Evolutionary conservation across 73 alveolate genomes (phyloP), one percentile per base, ranked within the genome.

Genomic region (Blepharisma stoltei): DNA sequence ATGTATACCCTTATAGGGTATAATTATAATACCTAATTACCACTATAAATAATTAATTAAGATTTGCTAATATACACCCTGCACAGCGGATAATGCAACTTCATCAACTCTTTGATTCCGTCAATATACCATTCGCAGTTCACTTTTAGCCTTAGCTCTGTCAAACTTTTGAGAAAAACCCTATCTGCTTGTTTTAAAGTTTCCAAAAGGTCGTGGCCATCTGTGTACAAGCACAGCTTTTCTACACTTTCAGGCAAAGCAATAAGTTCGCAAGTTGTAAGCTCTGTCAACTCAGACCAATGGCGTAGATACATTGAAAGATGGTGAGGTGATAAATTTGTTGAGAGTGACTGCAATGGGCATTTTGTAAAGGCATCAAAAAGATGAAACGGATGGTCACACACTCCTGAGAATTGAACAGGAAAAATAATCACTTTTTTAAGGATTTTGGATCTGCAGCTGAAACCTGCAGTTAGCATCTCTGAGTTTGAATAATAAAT

Each of bases 171-270:
- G 41, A 32, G 41, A 3, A 32, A 32, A 32, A 32, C 41, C 41
- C 3, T 32, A 32, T 32, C 41, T 32, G 41, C 41, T 32, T 32
- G 41, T 3, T 32, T 32, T 32, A 32, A 32, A 32, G 41, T 3
- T 32, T 32, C 41, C 41, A 32, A 32, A 32, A 32, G 41, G 3
- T 32, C 41, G 41, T 32, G 41, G 41, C 41, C 41, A 32, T 32
- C 93, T 5, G 86, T 71, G 5, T 60, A 60, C 2, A 60, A 38
- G 73, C 48, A 20, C n/a, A 60, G 37, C 48, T 60, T 14, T 25
- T n/a, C 23, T 25, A 60, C 37, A 5, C 48, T 18, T 25, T 60
- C 46, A 25, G 73, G 73, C 48, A 60, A 60, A 60, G 37, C 2
- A 60, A 25, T 20, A 25, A 14, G 23, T 11, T 60, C 73, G 2